Evolutionary conservation across 345 rosid genomes (phyloP).

Genomic region (Dipteronia dyeriana): DNA sequence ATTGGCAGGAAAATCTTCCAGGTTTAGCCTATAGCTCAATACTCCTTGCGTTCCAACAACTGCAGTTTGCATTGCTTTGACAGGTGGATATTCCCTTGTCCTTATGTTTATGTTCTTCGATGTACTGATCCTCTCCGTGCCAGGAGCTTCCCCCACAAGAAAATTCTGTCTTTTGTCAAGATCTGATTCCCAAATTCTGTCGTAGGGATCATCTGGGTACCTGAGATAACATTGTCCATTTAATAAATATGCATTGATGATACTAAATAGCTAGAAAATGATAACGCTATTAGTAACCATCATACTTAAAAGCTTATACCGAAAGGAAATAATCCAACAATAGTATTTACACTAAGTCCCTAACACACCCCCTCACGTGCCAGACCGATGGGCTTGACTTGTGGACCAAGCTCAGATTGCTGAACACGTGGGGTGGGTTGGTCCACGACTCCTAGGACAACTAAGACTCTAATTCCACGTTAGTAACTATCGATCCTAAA

Average conservation of each 20-base stretch:
- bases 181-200: constrained; percentile 98
- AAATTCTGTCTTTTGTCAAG: constrained; percentile 73
- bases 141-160: constrained; percentile 84
- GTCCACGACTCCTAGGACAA: too few species aligned
- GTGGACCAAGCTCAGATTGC: too few species aligned
- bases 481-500: too few species aligned
- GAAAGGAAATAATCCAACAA: too few species aligned
- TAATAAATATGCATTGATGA: neutral
- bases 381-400: too few species aligned
- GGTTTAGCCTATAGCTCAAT: constrained; percentile 81
- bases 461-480: too few species aligned
- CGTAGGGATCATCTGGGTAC: constrained; percentile 99
- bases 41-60: constrained; percentile 80
- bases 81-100: constrained; percentile 96
- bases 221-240: constrained; percentile 40
- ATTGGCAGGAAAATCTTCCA: constrained; percentile 91
- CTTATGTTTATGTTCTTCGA: constrained; percentile 48
- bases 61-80: constrained; percentile 95
- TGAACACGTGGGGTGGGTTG: too few species aligned
- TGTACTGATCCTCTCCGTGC: constrained; percentile 76
- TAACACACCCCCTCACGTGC: too few species aligned
- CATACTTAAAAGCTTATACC: too few species aligned
- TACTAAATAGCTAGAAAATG: too few species aligned
- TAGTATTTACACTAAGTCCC: too few species aligned
- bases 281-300: too few species aligned